phyloP scores from a whole-genome alignment of 164 flowering plant species.

The Warburgia ugandensis region DNA sequence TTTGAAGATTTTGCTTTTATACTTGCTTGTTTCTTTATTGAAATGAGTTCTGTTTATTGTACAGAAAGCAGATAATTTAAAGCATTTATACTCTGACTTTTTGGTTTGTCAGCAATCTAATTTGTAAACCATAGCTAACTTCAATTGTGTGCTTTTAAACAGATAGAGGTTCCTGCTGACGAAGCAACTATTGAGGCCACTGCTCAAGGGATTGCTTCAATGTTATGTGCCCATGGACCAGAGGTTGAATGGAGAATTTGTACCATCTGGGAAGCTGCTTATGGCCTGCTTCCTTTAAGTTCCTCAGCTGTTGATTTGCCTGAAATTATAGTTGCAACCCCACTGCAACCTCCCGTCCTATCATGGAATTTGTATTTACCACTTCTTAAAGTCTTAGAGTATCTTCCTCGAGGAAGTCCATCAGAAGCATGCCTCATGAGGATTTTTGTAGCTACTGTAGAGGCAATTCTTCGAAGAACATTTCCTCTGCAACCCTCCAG shows the following conservation, averaged over 20 bases:
- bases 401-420: conserved; percentile 97
- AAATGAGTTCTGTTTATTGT: too few relatives aligned
- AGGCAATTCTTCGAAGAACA: conserved; percentile 81
- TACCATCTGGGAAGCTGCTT: conserved; percentile 98
- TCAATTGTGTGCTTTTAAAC: conserved; percentile 15
- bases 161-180: conserved; percentile 74
- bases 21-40: too few relatives aligned
- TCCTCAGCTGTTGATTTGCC: conserved; percentile 91
- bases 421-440: conserved; percentile 98
- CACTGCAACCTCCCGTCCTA: conserved; percentile 80
- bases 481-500: conserved; percentile 61
- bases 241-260: conserved; percentile 99
- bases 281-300: conserved; percentile 80
- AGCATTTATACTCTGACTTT: too few relatives aligned
- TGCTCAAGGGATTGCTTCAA: conserved; percentile 97
- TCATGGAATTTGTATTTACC: conserved; percentile 96
- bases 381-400: conserved; percentile 85
- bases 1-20: conserved; percentile 1
- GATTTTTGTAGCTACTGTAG: conserved; percentile 95
- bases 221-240: conserved; percentile 98
- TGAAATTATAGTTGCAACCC: conserved; percentile 86
- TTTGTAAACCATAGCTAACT: too few relatives aligned
- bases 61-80: too few relatives aligned
- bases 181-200: conserved; percentile 97
- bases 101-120: too few relatives aligned